Percentiles rank a stretch among this genome's conserved stretches.
phyloP scores from a whole-genome alignment of 495 filamentous ascomycete genomes.

The Pseudomonodictys pantanalensis region DNA sequence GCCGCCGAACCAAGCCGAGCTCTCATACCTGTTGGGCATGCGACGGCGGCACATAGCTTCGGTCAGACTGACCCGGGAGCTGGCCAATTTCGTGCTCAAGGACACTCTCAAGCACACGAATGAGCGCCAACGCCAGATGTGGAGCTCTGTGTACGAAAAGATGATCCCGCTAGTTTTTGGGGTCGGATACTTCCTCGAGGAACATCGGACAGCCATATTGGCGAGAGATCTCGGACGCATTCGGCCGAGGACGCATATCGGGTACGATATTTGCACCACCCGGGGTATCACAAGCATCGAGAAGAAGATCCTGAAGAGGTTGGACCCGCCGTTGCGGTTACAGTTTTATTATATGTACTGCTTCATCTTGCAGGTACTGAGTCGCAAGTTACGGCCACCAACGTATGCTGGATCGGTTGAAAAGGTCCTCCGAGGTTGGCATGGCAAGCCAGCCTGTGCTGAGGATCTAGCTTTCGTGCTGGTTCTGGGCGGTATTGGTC shows the following conservation, averaged over 20 bases:
- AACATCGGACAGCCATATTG: slow-evolving; percentile 25
- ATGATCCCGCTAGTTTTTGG: slow-evolving; percentile 32
- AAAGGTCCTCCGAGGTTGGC: slow-evolving; percentile 26
- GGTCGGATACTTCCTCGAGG: slow-evolving; percentile 30
- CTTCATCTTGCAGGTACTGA: slow-evolving; percentile 30
- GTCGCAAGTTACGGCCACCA: slow-evolving; percentile 23
- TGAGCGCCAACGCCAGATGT: slow-evolving; percentile 25
- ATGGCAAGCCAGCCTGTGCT: slow-evolving; percentile 3
- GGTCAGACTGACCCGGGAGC: slow-evolving; percentile 23
- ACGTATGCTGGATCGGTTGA: slow-evolving; percentile 29
- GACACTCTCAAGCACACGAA: slow-evolving; percentile 24
- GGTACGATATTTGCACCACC: slow-evolving; percentile 26
- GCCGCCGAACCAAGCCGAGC: slow-evolving; percentile 16
- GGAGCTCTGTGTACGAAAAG: slow-evolving; percentile 28
- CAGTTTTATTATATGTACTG: slow-evolving; percentile 33
- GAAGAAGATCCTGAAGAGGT: slow-evolving; percentile 11
- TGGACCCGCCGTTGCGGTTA: slow-evolving; percentile 22
- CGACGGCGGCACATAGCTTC: slow-evolving; percentile 28
- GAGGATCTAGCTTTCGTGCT: slow-evolving; percentile 32
- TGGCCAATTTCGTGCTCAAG: slow-evolving; percentile 28
- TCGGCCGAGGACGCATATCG: slow-evolving; percentile 17
- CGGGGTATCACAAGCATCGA: slow-evolving; percentile 25
- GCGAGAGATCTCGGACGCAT: slow-evolving; percentile 23
- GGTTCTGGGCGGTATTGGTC: slow-evolving; percentile 26
- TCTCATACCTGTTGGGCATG: slow-evolving; percentile 30